Conservation (phyloP, 768 basidiomycete genomes). For the Leccinum subtestaceum region DNA sequence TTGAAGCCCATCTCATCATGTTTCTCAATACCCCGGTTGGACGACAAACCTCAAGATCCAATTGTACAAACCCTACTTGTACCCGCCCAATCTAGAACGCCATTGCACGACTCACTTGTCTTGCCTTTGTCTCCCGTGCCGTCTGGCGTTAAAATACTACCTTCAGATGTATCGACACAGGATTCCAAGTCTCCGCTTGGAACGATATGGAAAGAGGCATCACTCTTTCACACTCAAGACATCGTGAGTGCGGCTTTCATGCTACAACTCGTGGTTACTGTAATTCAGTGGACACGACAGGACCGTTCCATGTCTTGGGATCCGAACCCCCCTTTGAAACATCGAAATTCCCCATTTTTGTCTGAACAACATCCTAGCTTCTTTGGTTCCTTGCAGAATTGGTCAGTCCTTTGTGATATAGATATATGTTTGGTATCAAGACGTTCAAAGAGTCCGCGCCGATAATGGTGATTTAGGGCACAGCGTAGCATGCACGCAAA, state of each 20-base stretch:
- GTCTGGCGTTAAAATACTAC: not conserved
- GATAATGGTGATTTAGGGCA: constrained; percentile 39
- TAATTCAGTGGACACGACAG: constrained; percentile 29
- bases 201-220: constrained; percentile 21
- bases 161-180: not conserved
- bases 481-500: constrained; percentile 45
- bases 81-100: not conserved
- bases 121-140: not conserved
- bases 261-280: not conserved
- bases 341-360: constrained; percentile 53
- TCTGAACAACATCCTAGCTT: constrained; percentile 60
- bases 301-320: constrained; percentile 65
- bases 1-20: constrained; percentile 41
- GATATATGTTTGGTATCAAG: not conserved
- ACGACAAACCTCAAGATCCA: constrained; percentile 76
- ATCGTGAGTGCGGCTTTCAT: constrained; percentile 15
- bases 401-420: constrained; percentile 40
- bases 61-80: constrained; percentile 58
- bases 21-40: constrained; percentile 65
- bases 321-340: constrained; percentile 34
- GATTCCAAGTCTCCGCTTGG: not conserved
- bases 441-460: not conserved
- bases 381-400: constrained; percentile 55
- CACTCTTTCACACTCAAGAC: constrained; percentile 2
- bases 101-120: not conserved